These are phyloP conservation scores for Aspergillus glaucus DNA, from an alignment of 2,329 filamentous ascomycete genomes.

Conservation along the genomic window DNA sequence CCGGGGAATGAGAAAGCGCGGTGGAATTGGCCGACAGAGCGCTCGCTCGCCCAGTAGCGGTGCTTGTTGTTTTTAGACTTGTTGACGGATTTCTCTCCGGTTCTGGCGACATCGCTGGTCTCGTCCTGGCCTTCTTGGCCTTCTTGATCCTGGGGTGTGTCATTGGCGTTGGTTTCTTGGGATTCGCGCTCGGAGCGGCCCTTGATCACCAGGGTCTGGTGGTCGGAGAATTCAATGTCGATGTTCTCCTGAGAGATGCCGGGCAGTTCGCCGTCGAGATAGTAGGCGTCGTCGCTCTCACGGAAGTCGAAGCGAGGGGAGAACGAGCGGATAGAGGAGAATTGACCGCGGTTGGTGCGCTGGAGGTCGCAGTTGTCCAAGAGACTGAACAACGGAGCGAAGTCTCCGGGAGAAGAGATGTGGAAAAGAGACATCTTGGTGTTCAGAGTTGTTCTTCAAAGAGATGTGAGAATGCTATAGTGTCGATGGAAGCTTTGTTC, in stretches of 20 bases:
- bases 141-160: conserved; percentile 41
- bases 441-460: neutral
- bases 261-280: conserved; percentile 44
- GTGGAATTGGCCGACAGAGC: conserved; percentile 54
- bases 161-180: conserved; percentile 33
- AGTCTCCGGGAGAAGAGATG: conserved; percentile 28
- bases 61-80: conserved; percentile 22
- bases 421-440: conserved; percentile 32
- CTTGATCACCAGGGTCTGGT: conserved; percentile 41
- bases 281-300: conserved; percentile 38
- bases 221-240: conserved; percentile 42
- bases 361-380: conserved; percentile 40
- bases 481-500: neutral
- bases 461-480: neutral
- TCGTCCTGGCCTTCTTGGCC: neutral
- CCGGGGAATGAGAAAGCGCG: conserved; percentile 54
- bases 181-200: conserved; percentile 36
- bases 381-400: conserved; percentile 42
- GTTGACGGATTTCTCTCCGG: conserved; percentile 14
- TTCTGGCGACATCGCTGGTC: conserved; percentile 22
- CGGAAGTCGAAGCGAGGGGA: conserved; percentile 43
- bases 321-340: conserved; percentile 24
- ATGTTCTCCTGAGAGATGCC: conserved; percentile 43
- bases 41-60: conserved; percentile 56
- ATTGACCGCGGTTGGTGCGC: conserved; percentile 18